These are phyloP conservation scores for Streptanthus diversifolius DNA, from an alignment of 345 rosid species.

Conservation along the genomic window DNA sequence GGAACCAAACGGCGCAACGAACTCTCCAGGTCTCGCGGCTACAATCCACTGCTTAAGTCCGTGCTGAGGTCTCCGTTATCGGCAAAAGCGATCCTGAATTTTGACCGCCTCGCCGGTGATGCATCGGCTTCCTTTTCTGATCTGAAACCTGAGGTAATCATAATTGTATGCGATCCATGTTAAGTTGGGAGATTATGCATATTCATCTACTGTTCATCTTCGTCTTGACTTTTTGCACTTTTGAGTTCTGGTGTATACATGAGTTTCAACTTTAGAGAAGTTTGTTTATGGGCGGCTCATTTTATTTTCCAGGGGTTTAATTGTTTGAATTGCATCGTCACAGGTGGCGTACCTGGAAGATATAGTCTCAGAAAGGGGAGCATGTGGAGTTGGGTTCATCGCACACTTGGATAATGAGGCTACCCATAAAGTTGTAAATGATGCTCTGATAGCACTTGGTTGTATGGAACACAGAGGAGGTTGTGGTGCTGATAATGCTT, in stretches of 20 bases:
- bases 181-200: background rate
- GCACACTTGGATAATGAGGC: conserved; percentile 82
- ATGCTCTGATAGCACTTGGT: conserved; percentile 88
- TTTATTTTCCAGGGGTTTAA: background rate
- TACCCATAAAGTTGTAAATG: conserved; percentile 67
- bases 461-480: conserved; percentile 99
- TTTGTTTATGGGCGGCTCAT: background rate
- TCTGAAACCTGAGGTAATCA: conserved; percentile 35
- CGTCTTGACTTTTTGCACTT: conserved; percentile 11
- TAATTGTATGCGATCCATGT: background rate
- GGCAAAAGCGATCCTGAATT: conserved; percentile 43
- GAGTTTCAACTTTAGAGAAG: background rate
- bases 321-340: background rate
- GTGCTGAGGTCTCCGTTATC: conserved; percentile 30
- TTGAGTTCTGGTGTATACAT: background rate
- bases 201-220: conserved; percentile 9
- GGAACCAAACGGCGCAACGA: conserved; percentile 44
- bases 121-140: conserved; percentile 11
- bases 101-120: conserved; percentile 46
- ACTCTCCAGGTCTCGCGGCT: conserved; percentile 31
- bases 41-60: conserved; percentile 37
- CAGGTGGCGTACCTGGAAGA: conserved; percentile 86
- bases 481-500: conserved; percentile 96
- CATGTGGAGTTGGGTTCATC: conserved; percentile 96
- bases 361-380: conserved; percentile 88